A percentile compares a stretch with the other conserved stretches of the same genome.
Evolutionary conservation across 768 basidiomycete genomes (phyloP).

Genomic region (Rhodocollybia butyracea): DNA sequence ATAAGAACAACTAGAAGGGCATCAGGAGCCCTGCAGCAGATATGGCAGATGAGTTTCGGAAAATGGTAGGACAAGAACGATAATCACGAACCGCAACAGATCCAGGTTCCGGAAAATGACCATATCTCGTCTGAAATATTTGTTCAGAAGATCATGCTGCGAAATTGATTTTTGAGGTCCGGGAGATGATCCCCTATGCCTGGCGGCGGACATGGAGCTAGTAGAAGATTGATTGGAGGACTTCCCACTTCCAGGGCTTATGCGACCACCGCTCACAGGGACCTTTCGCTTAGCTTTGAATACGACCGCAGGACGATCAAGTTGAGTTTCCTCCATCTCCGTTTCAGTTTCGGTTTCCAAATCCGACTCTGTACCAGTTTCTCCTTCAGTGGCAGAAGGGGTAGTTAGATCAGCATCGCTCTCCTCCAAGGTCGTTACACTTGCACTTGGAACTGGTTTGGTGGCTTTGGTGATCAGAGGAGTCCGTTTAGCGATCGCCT

Average conservation of each 20-base stretch:
- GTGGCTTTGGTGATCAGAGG: conserved; percentile 33
- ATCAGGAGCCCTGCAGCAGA: conserved; percentile 68
- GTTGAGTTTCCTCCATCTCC: conserved; percentile 32
- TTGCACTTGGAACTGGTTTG: conserved; percentile 1
- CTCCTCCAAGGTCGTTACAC: conserved; percentile 8
- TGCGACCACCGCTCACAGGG: neutral
- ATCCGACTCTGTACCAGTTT: conserved; percentile 71
- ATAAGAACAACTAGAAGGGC: conserved; percentile 75
- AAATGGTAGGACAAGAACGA: neutral
- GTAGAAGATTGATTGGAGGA: conserved; percentile 30
- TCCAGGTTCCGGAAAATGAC: conserved; percentile 82
- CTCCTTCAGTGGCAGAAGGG: conserved; percentile 67
- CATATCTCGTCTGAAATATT: conserved; percentile 87
- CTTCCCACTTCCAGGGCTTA: conserved; percentile 13
- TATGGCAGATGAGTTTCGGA: conserved; percentile 16
- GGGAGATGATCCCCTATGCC: conserved; percentile 14
- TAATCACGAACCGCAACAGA: conserved; percentile 63
- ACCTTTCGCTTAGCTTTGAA: neutral
- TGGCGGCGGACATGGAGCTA: conserved; percentile 29
- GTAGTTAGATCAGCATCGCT: conserved; percentile 39
- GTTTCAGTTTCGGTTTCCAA: conserved; percentile 60
- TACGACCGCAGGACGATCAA: neutral
- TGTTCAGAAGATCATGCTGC: conserved; percentile 85
- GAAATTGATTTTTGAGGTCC: conserved; percentile 39
- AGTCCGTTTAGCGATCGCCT: conserved; percentile 82